These are phyloP conservation scores for Talaromyces sp. DNA, from an alignment of 2,329 filamentous ascomycete genomes.

Conservation along the genomic window DNA sequence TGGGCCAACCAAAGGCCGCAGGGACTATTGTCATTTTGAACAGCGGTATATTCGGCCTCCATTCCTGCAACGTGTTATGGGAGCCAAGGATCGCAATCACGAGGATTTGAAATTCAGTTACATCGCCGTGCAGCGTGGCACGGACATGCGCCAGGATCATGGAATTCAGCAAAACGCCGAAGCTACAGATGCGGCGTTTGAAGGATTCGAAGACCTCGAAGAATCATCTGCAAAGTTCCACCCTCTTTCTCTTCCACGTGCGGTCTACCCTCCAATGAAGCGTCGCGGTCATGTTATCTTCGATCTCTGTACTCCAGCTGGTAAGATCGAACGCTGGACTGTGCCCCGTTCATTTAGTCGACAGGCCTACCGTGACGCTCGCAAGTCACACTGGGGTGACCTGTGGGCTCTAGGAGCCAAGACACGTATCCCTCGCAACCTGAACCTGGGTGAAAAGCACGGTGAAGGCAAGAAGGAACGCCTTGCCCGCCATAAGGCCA, in stretches of 20 bases:
- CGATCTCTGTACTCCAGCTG: slow-evolving; percentile 86
- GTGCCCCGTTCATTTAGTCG: slow-evolving; percentile 79
- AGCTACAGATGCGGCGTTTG: slow-evolving; percentile 69
- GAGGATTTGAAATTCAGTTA: slow-evolving; percentile 93
- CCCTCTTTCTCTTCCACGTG: slow-evolving; percentile 73
- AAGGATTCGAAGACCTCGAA: slow-evolving; percentile 64
- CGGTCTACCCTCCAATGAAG: slow-evolving; percentile 81
- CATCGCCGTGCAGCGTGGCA: slow-evolving; percentile 78
- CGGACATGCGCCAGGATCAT: slow-evolving; percentile 54
- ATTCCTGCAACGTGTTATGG: slow-evolving; percentile 78
- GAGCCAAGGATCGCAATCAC: slow-evolving; percentile 70
- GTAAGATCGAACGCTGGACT: slow-evolving; percentile 89
- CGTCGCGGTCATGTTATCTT: slow-evolving; percentile 83
- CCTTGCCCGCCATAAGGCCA: slow-evolving; percentile 41
- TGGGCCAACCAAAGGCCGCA: slow-evolving; percentile 72
- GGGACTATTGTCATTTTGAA: slow-evolving; percentile 87
- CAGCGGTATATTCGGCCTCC: slow-evolving; percentile 84
- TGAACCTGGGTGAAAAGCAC: slow-evolving; percentile 60
- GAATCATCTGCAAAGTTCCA: slow-evolving; percentile 37
- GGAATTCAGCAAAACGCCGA: slow-evolving; percentile 55
- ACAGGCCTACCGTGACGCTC: slow-evolving; percentile 86
- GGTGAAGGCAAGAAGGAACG: slow-evolving; percentile 46
- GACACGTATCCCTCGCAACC: slow-evolving; percentile 66
- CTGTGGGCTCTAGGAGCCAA: slow-evolving; percentile 95
- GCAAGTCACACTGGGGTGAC: slow-evolving; percentile 90